Percentiles rank a stretch among this genome's conserved stretches.
Conservation (phyloP, 176 grass and related monocot species). For the Eleusine coracana region DNA sequence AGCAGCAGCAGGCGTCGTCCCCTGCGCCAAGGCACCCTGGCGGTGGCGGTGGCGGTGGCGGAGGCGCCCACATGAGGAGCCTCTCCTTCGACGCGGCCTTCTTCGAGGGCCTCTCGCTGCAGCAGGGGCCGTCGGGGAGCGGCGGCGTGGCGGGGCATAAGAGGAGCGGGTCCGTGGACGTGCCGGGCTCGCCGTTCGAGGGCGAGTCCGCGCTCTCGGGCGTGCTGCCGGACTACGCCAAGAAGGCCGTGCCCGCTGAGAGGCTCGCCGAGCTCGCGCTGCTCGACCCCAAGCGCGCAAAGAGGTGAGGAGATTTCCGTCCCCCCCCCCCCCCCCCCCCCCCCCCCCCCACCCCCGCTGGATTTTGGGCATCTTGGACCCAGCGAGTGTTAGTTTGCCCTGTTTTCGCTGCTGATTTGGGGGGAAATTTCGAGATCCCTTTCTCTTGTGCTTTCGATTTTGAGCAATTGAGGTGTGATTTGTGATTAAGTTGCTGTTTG, state of each 20-base stretch:
- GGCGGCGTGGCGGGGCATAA: slow-evolving; percentile 54
- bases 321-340: not conserved
- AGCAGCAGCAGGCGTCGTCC: slow-evolving; percentile 5
- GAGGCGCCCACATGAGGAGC: slow-evolving; percentile 69
- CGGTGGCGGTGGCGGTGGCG: not conserved
- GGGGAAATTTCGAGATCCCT: not conserved
- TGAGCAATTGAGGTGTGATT: not conserved
- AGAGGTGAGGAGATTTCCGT: slow-evolving; percentile 51
- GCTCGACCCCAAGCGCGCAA: slow-evolving; percentile 89
- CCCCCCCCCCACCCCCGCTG: not conserved
- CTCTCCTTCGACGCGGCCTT: slow-evolving; percentile 90
- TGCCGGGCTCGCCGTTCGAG: slow-evolving; percentile 65
- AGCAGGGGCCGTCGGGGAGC: slow-evolving; percentile 33
- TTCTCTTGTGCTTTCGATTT: not conserved
- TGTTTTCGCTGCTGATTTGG: not conserved
- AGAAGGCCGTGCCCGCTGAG: slow-evolving; percentile 83
- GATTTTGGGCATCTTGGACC: slow-evolving; percentile 3
- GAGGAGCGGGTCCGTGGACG: slow-evolving; percentile 89
- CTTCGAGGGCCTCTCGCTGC: slow-evolving; percentile 76
- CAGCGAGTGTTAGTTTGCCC: not conserved
- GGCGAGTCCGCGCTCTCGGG: slow-evolving; percentile 59
- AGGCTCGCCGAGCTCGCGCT: slow-evolving; percentile 81
- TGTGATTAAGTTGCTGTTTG: not conserved
- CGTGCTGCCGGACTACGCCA: slow-evolving; percentile 68
- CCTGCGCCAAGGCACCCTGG: slow-evolving; percentile 30